Base-by-base conservation (phyloP, 192 early-diverging fungal genomes). In the Kickxella alabastrina region DNA sequence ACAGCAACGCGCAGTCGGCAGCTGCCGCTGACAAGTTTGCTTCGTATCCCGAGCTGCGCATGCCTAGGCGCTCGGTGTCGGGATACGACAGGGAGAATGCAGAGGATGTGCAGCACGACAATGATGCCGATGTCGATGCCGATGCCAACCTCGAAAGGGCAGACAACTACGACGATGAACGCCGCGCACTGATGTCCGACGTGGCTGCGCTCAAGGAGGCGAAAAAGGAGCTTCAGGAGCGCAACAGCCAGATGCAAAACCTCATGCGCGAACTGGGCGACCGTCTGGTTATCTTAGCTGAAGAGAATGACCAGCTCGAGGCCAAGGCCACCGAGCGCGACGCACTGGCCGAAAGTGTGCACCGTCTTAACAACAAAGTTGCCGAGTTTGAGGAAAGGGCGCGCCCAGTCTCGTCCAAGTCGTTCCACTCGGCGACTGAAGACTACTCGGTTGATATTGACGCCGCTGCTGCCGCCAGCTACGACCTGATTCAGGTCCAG, bases 221-320 rank as follows among this genome's bases (percentile, higher is more conserved):
- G 8, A 66, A 56, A 29, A 65, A 65, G 36, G 52, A 62, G 36
- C 34, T 75, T 52, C 61, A 68, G 53, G 57, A 62, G 26, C 72
- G 56, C 41, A 67, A 68, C 54, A 64, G 65, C 46, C 72, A 68
- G 50, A 43, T 64, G 37, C 54, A 64, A 45, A 64, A 68, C 41
- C 44, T 68, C 18, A 50, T 64, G 61, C 61, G 61, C 34, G 65
- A 67, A 21, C 61, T 68, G 18, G 61, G 61, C 49, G 65, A 67
- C 50, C 57, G 65, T 18, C 65, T 75, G 26, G 72, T 75, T 5
- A 41, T 57, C 4, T 42, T 68, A 3, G 65, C 72, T 5, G 60
- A 75, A 52, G 65, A 68, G 35, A 67, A 75, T 57, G 65, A 75
- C 44, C 45, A 29, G 53, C 57, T 75, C 2, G 65, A 75, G 37